Conservation (phyloP, 495 filamentous ascomycete genomes). For the Penicillium flavigenum region DNA sequence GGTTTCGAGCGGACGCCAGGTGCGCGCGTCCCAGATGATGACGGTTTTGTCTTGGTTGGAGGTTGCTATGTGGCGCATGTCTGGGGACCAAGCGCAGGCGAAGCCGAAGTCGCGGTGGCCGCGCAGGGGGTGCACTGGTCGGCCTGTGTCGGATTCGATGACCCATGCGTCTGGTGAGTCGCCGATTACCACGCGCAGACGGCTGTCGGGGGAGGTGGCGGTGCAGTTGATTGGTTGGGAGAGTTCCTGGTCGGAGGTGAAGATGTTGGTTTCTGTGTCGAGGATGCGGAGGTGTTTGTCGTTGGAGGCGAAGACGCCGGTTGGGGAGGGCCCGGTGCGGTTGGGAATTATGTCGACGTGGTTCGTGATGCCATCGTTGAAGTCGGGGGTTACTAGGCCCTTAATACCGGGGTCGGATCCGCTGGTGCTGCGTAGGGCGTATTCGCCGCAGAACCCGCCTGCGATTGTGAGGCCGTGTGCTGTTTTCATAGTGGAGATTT, state of each 20-base stretch:
- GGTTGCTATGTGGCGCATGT: constrained; percentile 85
- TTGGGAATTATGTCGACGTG: constrained; percentile 71
- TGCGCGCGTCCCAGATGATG: constrained; percentile 83
- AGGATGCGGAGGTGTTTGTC: constrained; percentile 74
- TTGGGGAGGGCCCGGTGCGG: constrained; percentile 59
- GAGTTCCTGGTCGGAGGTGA: constrained; percentile 60
- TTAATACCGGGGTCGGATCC: constrained; percentile 66
- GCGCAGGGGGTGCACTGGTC: constrained; percentile 53
- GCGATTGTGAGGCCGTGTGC: constrained; percentile 68
- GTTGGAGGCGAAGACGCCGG: constrained; percentile 81
- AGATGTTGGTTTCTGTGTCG: constrained; percentile 66
- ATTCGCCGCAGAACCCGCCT: constrained; percentile 81
- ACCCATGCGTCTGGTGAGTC: constrained; percentile 59
- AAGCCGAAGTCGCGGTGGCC: constrained; percentile 84
- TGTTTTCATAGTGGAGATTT: constrained; percentile 71
- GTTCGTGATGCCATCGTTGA: constrained; percentile 75
- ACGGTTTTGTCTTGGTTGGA: constrained; percentile 85
- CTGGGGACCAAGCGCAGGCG: constrained; percentile 86
- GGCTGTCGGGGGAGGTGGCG: constrained; percentile 72
- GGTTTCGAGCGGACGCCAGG: constrained; percentile 61
- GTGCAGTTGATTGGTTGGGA: constrained; percentile 80
- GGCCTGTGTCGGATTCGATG: constrained; percentile 62
- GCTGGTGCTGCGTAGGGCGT: constrained; percentile 60
- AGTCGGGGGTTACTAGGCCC: constrained; percentile 39
- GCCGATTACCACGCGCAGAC: constrained; percentile 76